phyloP scores from a whole-genome alignment of 1,139 yeast genomes.

The Lodderomyces margitis region DNA sequence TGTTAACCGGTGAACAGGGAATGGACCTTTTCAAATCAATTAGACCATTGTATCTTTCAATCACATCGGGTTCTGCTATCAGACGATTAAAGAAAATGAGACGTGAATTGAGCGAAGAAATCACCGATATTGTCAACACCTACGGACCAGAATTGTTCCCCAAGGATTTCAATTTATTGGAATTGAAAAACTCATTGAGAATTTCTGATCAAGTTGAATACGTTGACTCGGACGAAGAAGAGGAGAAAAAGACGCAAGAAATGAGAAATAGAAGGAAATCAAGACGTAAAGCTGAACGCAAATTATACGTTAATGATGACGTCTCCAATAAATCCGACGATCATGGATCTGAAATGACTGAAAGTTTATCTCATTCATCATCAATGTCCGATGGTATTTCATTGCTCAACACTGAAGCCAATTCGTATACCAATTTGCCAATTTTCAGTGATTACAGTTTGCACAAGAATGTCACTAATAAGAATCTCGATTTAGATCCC shows the following conservation, averaged over 20 bases:
- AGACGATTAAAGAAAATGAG: slow-evolving; percentile 46
- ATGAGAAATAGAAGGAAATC: slow-evolving; percentile 46
- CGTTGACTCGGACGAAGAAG: slow-evolving; percentile 51
- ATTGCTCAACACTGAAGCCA: slow-evolving; percentile 47
- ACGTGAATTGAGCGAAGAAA: slow-evolving; percentile 39
- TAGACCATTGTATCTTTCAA: slow-evolving; percentile 75
- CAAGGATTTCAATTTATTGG: slow-evolving; percentile 44
- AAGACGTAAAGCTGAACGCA: slow-evolving; percentile 23
- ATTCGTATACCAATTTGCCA: slow-evolving; percentile 55
- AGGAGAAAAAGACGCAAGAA: slow-evolving; percentile 54
- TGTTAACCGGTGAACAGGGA: slow-evolving; percentile 90
- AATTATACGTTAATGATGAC: slow-evolving; percentile 5
- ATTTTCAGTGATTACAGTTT: slow-evolving; percentile 49
- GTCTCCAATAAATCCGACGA: not conserved
- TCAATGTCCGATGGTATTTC: slow-evolving; percentile 54
- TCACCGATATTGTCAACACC: slow-evolving; percentile 44
- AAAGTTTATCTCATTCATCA: slow-evolving; percentile 22
- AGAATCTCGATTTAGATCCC: slow-evolving; percentile 22
- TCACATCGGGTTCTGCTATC: slow-evolving; percentile 57
- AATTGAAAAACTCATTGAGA: slow-evolving; percentile 31
- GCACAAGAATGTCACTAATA: slow-evolving; percentile 34
- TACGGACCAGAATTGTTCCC: slow-evolving; percentile 48
- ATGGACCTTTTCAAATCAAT: slow-evolving; percentile 82
- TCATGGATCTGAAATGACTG: not conserved
- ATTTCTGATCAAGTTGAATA: slow-evolving; percentile 25